These are phyloP conservation scores for Phytophthora ohioensis DNA, from an alignment of 352 stramenopile species.

Conservation along the genomic window DNA sequence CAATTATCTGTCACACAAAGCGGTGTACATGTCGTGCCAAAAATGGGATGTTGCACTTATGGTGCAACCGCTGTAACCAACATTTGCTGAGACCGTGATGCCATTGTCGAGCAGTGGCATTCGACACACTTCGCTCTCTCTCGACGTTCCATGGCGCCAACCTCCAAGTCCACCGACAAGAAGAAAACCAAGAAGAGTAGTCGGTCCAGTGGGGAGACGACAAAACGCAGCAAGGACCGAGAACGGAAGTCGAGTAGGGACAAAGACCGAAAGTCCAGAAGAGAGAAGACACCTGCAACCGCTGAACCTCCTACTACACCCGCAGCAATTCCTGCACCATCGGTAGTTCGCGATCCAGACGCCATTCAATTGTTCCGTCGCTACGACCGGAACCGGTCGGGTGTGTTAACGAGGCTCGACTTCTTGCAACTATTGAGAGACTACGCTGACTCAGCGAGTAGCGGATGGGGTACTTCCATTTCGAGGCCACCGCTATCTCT, in stretches of 20 bases:
- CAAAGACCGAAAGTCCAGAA: slow-evolving; percentile 42
- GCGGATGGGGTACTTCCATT: slow-evolving; percentile 7
- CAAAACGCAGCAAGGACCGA: slow-evolving; percentile 38
- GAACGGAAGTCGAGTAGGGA: slow-evolving; percentile 44
- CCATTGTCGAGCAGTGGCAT: not conserved
- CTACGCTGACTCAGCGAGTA: slow-evolving; percentile 52
- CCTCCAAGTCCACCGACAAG: slow-evolving; percentile 34
- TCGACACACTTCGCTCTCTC: not conserved
- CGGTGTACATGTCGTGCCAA: too few species aligned
- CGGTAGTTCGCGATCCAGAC: slow-evolving; percentile 53
- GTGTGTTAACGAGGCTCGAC: slow-evolving; percentile 62
- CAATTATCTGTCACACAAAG: too few species aligned
- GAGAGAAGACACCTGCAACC: slow-evolving; percentile 5
- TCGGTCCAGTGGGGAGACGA: slow-evolving; percentile 11
- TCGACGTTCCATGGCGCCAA: slow-evolving; percentile 20
- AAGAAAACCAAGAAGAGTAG: slow-evolving; percentile 41
- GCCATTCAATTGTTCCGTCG: slow-evolving; percentile 84
- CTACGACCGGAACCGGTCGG: slow-evolving; percentile 69
- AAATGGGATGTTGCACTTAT: too few species aligned
- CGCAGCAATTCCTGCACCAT: not conserved
- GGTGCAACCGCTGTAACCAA: not conserved
- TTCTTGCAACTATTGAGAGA: slow-evolving; percentile 80
- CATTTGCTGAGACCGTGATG: not conserved
- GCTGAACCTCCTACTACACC: not conserved
- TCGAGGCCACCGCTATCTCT: slow-evolving; percentile 60